Evolutionary conservation across 192 early-diverging fungal species (phyloP), one percentile per base, ranked within the genome.

Genomic region (Chytriomyces sp.): DNA sequence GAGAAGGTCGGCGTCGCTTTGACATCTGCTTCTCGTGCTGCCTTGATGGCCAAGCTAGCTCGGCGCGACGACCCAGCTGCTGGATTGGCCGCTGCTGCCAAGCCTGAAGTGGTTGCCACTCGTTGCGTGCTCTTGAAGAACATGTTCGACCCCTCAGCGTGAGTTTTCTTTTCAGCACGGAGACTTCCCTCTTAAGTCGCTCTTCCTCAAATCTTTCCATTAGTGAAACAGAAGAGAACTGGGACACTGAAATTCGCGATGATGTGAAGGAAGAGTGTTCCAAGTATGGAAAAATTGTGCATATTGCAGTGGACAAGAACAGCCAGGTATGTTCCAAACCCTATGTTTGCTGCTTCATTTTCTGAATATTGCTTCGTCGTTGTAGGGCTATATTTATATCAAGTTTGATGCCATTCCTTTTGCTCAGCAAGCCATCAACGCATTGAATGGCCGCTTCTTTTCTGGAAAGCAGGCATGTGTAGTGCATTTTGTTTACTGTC

Each of bases 371-470:
- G 5, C 12, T 25, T 55, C 32, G 2, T 59, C 57, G 12, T 2
- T 34, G 33, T 62, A 92, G 88, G 93, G 94, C 40, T 86, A 91
- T 62, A 88, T 98, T 57, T 94, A 89, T 71, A 74, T 98, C 62
- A 91, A 91, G 75, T 98, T 94, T 84, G 89, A 89, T 58, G 80
- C 81, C 37, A 76, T 85, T 12, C 80, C 82, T 32, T 80, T 90
- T 39, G 90, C 91, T 7, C 80, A 88, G 36, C 74, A 71, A 39
- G 94, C 95, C 36, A 79, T 90, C 25, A 78, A 84, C 57, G 86
- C 88, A 10, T 81, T 98, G 65, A 89, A 93, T 77, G 89, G 89
- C 3, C 81, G 95, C 34, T 98, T 92, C 89, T 98, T 98, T 85
- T 92, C 91, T 68, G 93, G 94, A 32, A 92, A 91, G 71, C 86